These are phyloP conservation scores for Saccharomyces jurei DNA, from an alignment of 805 yeast genomes.

Conservation along the genomic window DNA sequence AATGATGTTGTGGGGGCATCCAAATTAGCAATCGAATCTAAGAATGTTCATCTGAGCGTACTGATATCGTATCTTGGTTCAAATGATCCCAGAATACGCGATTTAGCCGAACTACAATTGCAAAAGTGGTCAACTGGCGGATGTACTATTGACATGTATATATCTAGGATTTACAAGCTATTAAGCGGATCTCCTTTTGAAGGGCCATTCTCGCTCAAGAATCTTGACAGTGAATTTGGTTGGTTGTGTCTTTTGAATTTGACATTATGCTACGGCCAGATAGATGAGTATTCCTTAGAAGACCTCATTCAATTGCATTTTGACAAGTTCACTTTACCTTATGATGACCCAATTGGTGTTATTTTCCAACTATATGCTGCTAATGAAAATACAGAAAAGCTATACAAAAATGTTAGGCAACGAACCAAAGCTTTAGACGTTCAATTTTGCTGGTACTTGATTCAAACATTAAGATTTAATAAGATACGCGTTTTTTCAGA, in stretches of 20 bases:
- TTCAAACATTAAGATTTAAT: constrained; percentile 37
- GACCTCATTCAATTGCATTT: constrained; percentile 26
- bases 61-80: constrained; percentile 65
- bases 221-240: constrained; percentile 40
- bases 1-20: constrained; percentile 60
- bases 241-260: constrained; percentile 62
- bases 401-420: constrained; percentile 10
- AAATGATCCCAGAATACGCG: constrained; percentile 49
- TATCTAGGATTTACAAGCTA: constrained; percentile 55
- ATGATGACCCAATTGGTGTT: constrained; percentile 6
- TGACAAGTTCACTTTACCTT: constrained; percentile 5
- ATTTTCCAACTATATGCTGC: constrained; percentile 16
- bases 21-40: constrained; percentile 47
- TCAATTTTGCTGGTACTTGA: constrained; percentile 45
- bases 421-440: constrained; percentile 23
- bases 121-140: constrained; percentile 51
- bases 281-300: constrained; percentile 30
- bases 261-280: constrained; percentile 54
- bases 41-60: constrained; percentile 63
- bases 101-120: constrained; percentile 54
- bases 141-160: constrained; percentile 39
- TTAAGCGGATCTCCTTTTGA: constrained; percentile 45
- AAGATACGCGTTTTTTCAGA: constrained; percentile 19
- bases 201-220: constrained; percentile 20
- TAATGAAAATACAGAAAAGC: constrained; percentile 7